Evolutionary conservation across 257 asterid genomes (phyloP).

Genomic region (Handroanthus guayacan): DNA sequence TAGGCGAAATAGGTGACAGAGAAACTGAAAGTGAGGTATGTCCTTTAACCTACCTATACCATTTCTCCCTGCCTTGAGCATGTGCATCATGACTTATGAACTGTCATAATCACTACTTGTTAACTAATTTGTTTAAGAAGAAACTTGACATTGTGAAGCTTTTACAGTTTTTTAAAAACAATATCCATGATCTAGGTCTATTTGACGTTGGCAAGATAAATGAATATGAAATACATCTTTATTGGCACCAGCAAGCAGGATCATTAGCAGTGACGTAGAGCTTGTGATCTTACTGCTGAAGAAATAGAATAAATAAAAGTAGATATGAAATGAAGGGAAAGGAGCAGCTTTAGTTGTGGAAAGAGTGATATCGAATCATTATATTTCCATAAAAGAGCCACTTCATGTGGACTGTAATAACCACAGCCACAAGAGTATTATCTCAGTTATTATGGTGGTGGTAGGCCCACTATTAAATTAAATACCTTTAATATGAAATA

Average conservation of each 20-base stretch:
- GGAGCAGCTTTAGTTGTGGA: neutral
- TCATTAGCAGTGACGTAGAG: neutral
- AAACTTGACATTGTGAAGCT: neutral
- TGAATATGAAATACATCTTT: neutral
- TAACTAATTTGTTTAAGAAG: too few species aligned
- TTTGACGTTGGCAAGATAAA: neutral
- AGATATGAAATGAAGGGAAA: neutral
- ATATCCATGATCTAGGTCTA: neutral
- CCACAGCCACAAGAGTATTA: neutral
- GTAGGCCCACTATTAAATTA: neutral
- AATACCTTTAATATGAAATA: neutral
- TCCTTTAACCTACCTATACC: slow-evolving; percentile 2
- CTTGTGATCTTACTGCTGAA: neutral
- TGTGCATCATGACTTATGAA: slow-evolving; percentile 10
- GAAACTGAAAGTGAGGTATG: slow-evolving; percentile 96
- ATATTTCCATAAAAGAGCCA: neutral
- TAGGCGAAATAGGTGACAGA: slow-evolving; percentile 94
- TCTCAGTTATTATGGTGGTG: neutral
- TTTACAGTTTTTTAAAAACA: neutral
- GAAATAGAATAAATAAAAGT: neutral
- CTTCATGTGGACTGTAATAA: slow-evolving; percentile 1
- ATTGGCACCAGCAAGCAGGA: neutral
- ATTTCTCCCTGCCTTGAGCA: slow-evolving; percentile 22
- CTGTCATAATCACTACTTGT: too few species aligned
- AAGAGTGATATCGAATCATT: neutral